Base-by-base conservation (phyloP, 345 rosid species). In the Camelina laxa region DNA sequence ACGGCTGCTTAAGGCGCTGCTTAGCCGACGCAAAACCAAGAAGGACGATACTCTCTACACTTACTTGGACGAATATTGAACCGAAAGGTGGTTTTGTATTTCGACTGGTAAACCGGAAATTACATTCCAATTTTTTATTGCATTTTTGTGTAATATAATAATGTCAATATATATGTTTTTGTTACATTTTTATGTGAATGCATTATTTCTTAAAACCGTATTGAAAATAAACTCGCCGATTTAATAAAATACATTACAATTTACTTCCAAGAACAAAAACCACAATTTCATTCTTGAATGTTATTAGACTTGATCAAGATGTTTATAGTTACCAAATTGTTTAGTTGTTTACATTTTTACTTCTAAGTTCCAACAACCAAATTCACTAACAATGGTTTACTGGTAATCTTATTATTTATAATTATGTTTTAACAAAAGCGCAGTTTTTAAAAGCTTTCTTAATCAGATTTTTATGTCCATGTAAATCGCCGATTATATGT, bases 21-120 rank as follows among this genome's bases (percentile, higher is more conserved):
- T 93, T 53, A 91, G 98, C 76, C 83, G 96, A 51, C 98, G 97
- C 67, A 93, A 93, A 81, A 85, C 92, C 2, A 91, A 88, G 90
- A 93, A 91, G 75, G 98, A 93, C 47, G 98, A 91, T 19, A 86
- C 82, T 82, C 76, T 91, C 9, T 91, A 88, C 79, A 87, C 90
- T 39, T 91, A 91, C 65, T 79, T 93, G 84, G 97, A 91, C 69
- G 97, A 89, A 81, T 93, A 91, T 61, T 91, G 84, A 93, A 58
- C 75, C 35, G 4, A 64, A 20, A 31, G 3, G 55, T 47, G 65
- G 75, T 69, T 70, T 70, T 69, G 59, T 56, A 16, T 63, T 12
- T 55, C 9, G 0, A 68, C 51, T 61, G 19, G 1, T 22, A 4
- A 69, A 75, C 74, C 58, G 31, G 58, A 41, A 51, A 35, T 33